phyloP scores from a whole-genome alignment of 1,284 basidiomycete species.

The Ustilago vetiveriae region DNA sequence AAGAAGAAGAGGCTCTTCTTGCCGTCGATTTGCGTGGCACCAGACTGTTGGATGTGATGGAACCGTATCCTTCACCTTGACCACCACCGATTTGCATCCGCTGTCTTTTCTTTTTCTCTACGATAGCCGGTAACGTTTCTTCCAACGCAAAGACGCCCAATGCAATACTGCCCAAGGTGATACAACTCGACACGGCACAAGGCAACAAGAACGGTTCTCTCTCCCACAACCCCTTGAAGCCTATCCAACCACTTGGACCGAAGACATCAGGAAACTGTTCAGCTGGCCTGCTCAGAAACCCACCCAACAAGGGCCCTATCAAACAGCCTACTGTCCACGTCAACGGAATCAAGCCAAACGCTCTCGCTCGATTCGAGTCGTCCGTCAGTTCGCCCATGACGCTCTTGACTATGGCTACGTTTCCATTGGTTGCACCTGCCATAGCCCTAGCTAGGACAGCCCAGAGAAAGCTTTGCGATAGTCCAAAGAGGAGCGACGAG shows the following conservation, averaged over 20 bases:
- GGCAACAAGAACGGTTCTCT: slow-evolving; percentile 48
- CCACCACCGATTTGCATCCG: background rate
- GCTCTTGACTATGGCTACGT: slow-evolving; percentile 48
- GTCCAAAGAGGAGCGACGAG: slow-evolving; percentile 66
- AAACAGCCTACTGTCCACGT: slow-evolving; percentile 43
- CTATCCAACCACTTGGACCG: slow-evolving; percentile 3
- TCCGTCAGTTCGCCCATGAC: slow-evolving; percentile 56
- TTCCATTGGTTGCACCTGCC: slow-evolving; percentile 52
- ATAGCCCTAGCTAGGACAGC: slow-evolving; percentile 60
- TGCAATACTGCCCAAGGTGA: slow-evolving; percentile 57
- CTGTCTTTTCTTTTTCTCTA: slow-evolving; percentile 14
- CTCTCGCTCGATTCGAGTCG: slow-evolving; percentile 45
- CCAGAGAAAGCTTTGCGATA: slow-evolving; percentile 55
- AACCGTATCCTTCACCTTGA: background rate
- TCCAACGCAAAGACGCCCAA: slow-evolving; percentile 62
- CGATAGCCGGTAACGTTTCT: slow-evolving; percentile 59
- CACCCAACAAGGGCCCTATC: slow-evolving; percentile 55
- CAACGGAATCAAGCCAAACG: slow-evolving; percentile 50
- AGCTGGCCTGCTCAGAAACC: slow-evolving; percentile 58
- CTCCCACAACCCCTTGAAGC: slow-evolving; percentile 41
- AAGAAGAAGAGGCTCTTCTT: no score
- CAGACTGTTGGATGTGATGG: no score
- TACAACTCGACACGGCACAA: slow-evolving; percentile 52
- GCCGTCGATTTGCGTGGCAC: no score
- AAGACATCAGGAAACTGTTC: slow-evolving; percentile 33